Base-by-base conservation (phyloP, 495 filamentous ascomycete genomes). In the Penicillium roqueforti region DNA sequence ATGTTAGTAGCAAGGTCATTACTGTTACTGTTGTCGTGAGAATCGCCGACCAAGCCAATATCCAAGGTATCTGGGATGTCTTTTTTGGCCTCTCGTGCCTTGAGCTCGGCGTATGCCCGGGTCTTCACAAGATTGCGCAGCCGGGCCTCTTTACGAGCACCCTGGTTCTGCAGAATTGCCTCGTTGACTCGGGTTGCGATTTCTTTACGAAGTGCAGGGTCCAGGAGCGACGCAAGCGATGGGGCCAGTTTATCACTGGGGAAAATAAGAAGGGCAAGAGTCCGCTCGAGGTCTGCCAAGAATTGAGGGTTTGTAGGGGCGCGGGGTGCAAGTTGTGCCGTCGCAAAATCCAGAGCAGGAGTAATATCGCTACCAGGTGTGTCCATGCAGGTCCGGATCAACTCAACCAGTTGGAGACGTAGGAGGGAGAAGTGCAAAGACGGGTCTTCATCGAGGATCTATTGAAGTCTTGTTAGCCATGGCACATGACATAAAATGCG, bases 201-300 rank as follows among this genome's bases (percentile, higher is more conserved):
- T 9, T 84, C 79, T 66, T 83, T 80, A 64, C 93, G 84, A n/a
- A 98, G 79, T 46, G 80, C 76, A n/a, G 91, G 84, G 59, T 92
- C 78, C 23, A 97, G 76, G 34, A 97, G 77, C 18, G 80, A 80
- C 13, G 84, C 82, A 25, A 97, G 79, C 40, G 87, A 83, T 1
- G 91, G 87, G 28, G 84, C 78, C 19, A 97, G 79, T 47, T 82
- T 87, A 51, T 89, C 84, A 23, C 81, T 78, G 4, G 88, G 86
- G 62, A 96, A 95, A 53, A 97, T 88, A 36, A 97, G 74, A 39
- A 98, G 83, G 2, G 90, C 86, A 83, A 99, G 95, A 0, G 93
- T 96, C 56, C 84, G 81, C 68, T 99, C 93, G 18, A 99, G 80
- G 57, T 96, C 91, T 53, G 87, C 82, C 7, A 96, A 77, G 59